These are phyloP conservation scores for Claviceps spartinae DNA, from an alignment of 2,329 filamentous ascomycete genomes.

Conservation along the genomic window DNA sequence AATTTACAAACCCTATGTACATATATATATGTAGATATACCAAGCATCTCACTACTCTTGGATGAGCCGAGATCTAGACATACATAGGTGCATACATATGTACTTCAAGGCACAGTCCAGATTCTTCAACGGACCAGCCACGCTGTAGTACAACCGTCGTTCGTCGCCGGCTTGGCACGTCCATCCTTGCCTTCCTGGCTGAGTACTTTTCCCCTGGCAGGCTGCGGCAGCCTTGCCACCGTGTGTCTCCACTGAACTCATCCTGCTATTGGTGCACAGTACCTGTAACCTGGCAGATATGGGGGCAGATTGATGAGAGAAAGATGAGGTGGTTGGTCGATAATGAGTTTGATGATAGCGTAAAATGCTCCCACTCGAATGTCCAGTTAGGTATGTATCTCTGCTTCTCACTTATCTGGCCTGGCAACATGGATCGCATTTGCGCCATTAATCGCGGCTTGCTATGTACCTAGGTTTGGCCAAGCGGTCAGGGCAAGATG, in stretches of 20 bases:
- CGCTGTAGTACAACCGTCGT: neutral
- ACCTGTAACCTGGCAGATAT: too few species aligned
- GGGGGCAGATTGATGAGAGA: too few species aligned
- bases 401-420: neutral
- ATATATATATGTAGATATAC: neutral
- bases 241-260: neutral
- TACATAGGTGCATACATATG: too few species aligned
- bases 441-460: neutral
- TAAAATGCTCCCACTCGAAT: too few species aligned
- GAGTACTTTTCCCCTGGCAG: neutral
- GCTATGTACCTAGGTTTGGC: neutral
- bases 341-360: too few species aligned
- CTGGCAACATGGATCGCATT: neutral
- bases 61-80: too few species aligned
- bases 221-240: neutral
- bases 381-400: neutral
- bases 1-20: too few species aligned
- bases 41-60: too few species aligned
- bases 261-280: too few species aligned
- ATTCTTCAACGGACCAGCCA: too few species aligned
- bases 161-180: neutral
- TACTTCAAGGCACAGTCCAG: too few species aligned
- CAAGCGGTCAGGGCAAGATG: neutral
- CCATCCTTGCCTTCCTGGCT: neutral
- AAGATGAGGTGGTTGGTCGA: too few species aligned